Conservation (phyloP, 257 asterid genomes). For the Penstemon newberryi region DNA sequence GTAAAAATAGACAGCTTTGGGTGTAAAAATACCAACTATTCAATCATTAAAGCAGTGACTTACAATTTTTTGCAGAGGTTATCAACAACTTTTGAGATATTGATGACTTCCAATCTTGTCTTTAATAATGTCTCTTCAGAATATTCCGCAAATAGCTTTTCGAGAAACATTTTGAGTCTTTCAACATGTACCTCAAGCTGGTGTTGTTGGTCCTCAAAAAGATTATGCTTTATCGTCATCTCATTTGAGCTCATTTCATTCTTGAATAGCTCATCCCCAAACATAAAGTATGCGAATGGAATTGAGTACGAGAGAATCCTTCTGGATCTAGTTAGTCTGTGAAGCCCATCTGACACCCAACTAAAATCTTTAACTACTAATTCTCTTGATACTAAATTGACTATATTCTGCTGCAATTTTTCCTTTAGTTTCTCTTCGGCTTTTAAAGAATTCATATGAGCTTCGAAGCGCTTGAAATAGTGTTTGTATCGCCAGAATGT, state of each 20-base stretch:
- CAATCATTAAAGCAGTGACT: constrained; percentile 20
- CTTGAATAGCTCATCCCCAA: constrained; percentile 46
- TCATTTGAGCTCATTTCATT: constrained; percentile 39
- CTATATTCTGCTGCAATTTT: constrained; percentile 31
- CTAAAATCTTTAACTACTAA: constrained; percentile 35
- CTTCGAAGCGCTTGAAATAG: constrained; percentile 45
- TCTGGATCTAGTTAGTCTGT: constrained; percentile 48
- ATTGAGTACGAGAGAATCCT: constrained; percentile 43
- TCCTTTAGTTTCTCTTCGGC: constrained; percentile 38
- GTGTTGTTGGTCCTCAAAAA: constrained; percentile 65
- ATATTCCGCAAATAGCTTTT: constrained; percentile 38
- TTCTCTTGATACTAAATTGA: constrained; percentile 28
- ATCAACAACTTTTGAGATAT: constrained; percentile 36
- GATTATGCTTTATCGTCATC: constrained; percentile 51
- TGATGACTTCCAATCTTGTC: constrained; percentile 33
- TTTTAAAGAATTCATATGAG: constrained; percentile 47
- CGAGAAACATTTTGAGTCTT: constrained; percentile 47
- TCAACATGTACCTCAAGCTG: constrained; percentile 57
- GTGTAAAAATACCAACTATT: neutral
- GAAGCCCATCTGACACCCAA: constrained; percentile 47
- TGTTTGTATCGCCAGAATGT: constrained; percentile 46
- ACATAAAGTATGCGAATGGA: constrained; percentile 59
- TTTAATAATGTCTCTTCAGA: constrained; percentile 20
- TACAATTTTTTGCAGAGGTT: constrained; percentile 45
- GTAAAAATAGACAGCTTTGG: constrained; percentile 1